A percentile compares a stretch with the other conserved stretches of the same genome.
Conservation (phyloP, 345 rosid species). For the Abelmoschus esculentus region DNA sequence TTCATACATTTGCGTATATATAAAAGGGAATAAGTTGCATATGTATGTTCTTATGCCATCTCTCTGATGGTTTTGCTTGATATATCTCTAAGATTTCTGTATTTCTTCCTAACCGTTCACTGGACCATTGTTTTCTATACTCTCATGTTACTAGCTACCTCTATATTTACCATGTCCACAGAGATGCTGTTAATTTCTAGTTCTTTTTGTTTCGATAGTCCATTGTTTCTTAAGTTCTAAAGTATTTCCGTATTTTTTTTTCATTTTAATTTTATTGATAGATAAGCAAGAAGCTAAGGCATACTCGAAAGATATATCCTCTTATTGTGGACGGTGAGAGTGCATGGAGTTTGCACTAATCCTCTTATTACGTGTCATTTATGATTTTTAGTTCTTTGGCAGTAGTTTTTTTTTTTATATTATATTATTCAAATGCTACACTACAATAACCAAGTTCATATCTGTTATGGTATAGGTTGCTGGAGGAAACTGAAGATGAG, state of each 20-base stretch:
- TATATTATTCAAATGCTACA: background rate
- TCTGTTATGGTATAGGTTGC: constrained; percentile 42
- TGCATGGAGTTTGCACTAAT: background rate
- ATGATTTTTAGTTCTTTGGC: no score
- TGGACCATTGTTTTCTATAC: background rate
- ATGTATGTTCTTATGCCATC: background rate
- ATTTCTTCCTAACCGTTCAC: background rate
- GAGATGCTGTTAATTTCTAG: background rate
- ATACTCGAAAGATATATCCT: constrained; percentile 72
- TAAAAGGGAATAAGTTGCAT: no score
- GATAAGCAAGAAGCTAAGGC: constrained; percentile 89
- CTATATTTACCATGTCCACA: constrained; percentile 10
- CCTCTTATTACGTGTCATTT: no score
- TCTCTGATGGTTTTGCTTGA: background rate
- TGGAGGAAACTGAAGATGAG: constrained; percentile 93
- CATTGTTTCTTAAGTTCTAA: background rate
- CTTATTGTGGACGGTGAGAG: constrained; percentile 90
- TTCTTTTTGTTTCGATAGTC: background rate
- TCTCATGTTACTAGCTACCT: constrained; percentile 6
- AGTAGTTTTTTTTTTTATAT: background rate
- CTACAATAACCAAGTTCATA: background rate
- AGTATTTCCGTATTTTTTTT: background rate
- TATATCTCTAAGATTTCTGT: background rate
- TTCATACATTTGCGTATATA: background rate
- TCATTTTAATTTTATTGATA: constrained; percentile 25